Evolutionary conservation across 192 early-diverging fungal genomes (phyloP), one percentile per base, ranked within the genome.

Genomic region (Entophlyctis helioformis): DNA sequence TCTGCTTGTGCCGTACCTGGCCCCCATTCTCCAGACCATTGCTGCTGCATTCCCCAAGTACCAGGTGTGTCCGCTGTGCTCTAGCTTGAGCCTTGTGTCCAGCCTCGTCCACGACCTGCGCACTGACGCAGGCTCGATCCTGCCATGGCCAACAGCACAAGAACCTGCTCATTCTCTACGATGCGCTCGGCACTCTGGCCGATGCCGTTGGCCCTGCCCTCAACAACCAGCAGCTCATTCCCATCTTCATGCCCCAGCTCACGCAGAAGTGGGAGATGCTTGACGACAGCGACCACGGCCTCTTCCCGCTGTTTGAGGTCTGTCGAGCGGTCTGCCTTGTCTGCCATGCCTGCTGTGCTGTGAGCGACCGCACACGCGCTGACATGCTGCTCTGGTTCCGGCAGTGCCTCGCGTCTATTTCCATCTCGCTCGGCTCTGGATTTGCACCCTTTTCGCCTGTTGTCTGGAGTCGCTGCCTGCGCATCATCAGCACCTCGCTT

Each of bases 141-240:
- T 37, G 0, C 9, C 31, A 18, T 48, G 29, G 50, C 38, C 4
- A 43, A 38, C 88, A 98, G 74, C 71, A 86, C 47, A 92, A 91
- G 70, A 99, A 99, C 60, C 63, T 93, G 48, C 64, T 97, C 29
- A 86, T 95, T 46, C 71, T 99, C 38, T 99, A 96, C 61, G 94
- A 99, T 50, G 93, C 90, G 1, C 77, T 99, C 12, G 92, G 91
- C 29, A 99, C 94, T n/a, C 72, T 99, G 33, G 94, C 94, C 13
- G 94, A 97, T 51, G 74, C 84, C 10, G 91, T 96, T 13, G 87
- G 85, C 0, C 45, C 59, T 16, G 83, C 80, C 40, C 79, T 99
- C 32, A 86, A 81, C 66, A 78, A 80, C 42, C 84, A 78, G 41
- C 60, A 81, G 36, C 90, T 76, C 51, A 84, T 92, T 32, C 71